A percentile compares a stretch with the other conserved stretches of the same genome.
Conservation (phyloP, 225 moss, liverwort and hornwort genomes). For the Bryoerythrophyllum caledonicum region DNA sequence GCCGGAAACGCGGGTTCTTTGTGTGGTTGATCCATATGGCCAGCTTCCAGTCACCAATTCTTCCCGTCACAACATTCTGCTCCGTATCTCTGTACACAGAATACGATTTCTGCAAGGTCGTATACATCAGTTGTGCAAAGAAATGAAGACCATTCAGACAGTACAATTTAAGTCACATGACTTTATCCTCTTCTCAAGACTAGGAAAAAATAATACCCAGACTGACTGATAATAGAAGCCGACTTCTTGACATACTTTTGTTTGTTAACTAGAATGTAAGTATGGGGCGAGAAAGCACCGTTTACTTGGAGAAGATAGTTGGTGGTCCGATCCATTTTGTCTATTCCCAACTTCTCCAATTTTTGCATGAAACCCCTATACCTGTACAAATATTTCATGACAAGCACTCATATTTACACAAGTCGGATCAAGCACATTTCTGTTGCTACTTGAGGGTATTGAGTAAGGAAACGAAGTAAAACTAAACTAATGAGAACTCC, state of each 20-base stretch:
- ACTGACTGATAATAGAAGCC: no score
- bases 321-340: conserved; percentile 75
- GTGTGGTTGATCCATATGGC: conserved; percentile 88
- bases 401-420: background rate
- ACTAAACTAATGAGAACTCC: background rate
- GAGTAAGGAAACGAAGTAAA: background rate
- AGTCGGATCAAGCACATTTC: background rate
- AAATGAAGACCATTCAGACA: conserved; percentile 11
- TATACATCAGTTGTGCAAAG: background rate
- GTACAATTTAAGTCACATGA: background rate
- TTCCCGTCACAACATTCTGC: conserved; percentile 63
- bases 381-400: conserved; percentile 39
- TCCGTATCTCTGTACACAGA: conserved; percentile 66
- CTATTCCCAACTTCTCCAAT: conserved; percentile 62
- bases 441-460: conserved; percentile 6
- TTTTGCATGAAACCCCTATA: conserved; percentile 71
- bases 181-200: no score
- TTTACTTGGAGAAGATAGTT: conserved; percentile 88
- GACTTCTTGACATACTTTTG: no score
- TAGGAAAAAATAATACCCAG: no score
- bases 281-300: conserved; percentile 42
- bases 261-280: no score
- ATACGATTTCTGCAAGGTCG: conserved; percentile 62
- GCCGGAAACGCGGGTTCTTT: conserved; percentile 80
- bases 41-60: conserved; percentile 77